phyloP scores from a whole-genome alignment of 495 filamentous ascomycete genomes.

The Pseudomonodictys pantanalensis region DNA sequence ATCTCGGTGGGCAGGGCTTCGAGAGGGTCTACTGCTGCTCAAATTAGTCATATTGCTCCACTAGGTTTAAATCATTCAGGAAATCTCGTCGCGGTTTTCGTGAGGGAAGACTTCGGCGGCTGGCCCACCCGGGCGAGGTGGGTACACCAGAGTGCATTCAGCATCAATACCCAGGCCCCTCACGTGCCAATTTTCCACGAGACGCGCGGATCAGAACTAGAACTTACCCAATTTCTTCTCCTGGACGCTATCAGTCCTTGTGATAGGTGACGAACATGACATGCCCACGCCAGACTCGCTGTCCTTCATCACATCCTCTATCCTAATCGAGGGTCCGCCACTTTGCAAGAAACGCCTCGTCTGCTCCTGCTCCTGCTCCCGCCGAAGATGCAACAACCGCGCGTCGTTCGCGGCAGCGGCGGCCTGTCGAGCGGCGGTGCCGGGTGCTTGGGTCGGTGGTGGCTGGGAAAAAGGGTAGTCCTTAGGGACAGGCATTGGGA shows the following conservation, averaged over 20 bases:
- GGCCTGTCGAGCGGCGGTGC: constrained; percentile 22
- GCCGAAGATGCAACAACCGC: neutral
- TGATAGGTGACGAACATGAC: constrained; percentile 18
- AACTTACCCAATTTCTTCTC: constrained; percentile 30
- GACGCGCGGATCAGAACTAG: too few species aligned
- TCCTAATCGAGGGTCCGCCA: neutral
- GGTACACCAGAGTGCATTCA: too few species aligned
- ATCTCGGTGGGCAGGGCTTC: constrained; percentile 67
- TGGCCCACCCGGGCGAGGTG: too few species aligned
- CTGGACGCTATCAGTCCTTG: constrained; percentile 9
- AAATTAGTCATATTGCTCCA: too few species aligned
- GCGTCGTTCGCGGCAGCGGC: constrained; percentile 28
- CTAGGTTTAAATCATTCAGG: too few species aligned
- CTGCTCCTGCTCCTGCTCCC: constrained; percentile 16
- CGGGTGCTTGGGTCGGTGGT: too few species aligned
- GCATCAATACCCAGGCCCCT: too few species aligned
- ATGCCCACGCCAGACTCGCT: constrained; percentile 32
- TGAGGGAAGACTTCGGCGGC: too few species aligned
- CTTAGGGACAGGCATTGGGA: constrained; percentile 15
- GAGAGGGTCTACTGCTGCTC: constrained; percentile 67
- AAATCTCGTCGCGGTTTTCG: too few species aligned
- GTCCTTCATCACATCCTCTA: constrained; percentile 29
- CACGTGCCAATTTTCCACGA: too few species aligned
- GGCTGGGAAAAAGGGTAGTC: constrained; percentile 22
- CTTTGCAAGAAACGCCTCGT: constrained; percentile 19